phyloP scores from a whole-genome alignment of 768 basidiomycete genomes.

The Grammothele lineata region DNA sequence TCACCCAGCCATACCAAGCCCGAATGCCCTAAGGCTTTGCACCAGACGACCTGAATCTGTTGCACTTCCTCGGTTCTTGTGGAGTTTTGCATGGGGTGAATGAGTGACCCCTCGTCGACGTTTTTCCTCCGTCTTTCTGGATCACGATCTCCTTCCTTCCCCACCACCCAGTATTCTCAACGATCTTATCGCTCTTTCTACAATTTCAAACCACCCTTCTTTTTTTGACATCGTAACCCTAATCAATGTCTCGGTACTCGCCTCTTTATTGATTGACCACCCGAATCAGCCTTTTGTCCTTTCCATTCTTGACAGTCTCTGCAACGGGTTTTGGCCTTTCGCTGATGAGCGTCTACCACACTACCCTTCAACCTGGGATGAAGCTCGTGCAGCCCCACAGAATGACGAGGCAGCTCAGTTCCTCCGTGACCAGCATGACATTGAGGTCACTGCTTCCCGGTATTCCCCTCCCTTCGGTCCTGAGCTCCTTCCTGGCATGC shows the following conservation, averaged over 20 bases:
- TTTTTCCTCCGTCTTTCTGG: conserved; percentile 9
- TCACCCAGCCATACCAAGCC: not conserved
- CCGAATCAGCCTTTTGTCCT: conserved; percentile 35
- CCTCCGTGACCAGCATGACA: conserved; percentile 12
- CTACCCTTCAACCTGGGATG: conserved; percentile 22
- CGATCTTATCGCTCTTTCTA: conserved; percentile 17
- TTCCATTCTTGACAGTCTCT: conserved; percentile 28
- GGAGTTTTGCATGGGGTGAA: conserved; percentile 14
- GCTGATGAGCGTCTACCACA: conserved; percentile 23
- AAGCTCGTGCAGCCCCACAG: not conserved
- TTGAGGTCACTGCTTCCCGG: conserved; percentile 9
- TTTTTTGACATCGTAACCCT: conserved; percentile 36
- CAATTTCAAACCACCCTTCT: conserved; percentile 23
- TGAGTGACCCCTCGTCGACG: conserved; percentile 15
- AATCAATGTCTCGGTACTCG: conserved; percentile 30
- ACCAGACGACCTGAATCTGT: not conserved
- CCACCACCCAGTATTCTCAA: conserved; percentile 6
- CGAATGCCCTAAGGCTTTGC: conserved; percentile 1
- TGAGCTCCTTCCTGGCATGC: conserved; percentile 41
- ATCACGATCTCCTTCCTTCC: conserved; percentile 10
- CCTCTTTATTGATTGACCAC: conserved; percentile 27
- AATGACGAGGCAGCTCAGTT: not conserved
- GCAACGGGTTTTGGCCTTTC: conserved; percentile 44
- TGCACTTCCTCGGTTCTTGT: conserved; percentile 2
- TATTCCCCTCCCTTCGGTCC: conserved; percentile 28